A percentile compares a stretch with the other conserved stretches of the same genome.
phyloP scores from a whole-genome alignment of 192 early-diverging fungal species.

The Backusella luteola region DNA sequence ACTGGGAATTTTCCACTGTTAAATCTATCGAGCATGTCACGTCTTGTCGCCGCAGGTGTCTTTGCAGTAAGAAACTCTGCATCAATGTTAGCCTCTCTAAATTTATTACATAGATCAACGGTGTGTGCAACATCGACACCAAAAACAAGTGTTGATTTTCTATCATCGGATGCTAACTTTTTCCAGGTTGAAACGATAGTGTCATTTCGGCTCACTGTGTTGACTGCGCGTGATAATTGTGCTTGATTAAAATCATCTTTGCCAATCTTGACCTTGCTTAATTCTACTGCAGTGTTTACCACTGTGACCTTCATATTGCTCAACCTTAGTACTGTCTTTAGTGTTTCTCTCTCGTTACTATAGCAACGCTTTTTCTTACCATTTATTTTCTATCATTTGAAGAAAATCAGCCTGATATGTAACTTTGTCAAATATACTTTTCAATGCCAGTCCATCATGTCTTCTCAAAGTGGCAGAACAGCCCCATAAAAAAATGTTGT shows the following conservation, averaged over 20 bases:
- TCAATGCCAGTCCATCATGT: conserved; percentile 75
- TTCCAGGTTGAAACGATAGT: conserved; percentile 65
- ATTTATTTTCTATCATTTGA: conserved; percentile 82
- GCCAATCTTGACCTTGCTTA: conserved; percentile 45
- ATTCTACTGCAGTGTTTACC: conserved; percentile 59
- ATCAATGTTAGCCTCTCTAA: conserved; percentile 50
- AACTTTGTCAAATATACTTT: conserved; percentile 72
- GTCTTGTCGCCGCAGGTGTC: conserved; percentile 53
- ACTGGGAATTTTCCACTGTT: conserved; percentile 60
- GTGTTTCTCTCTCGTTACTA: not conserved
- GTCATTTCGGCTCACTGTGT: conserved; percentile 54
- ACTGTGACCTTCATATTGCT: conserved; percentile 62
- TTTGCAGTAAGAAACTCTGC: conserved; percentile 55
- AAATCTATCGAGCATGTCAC: conserved; percentile 62
- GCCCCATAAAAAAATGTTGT: conserved; percentile 78
- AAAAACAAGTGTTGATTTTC: conserved; percentile 82
- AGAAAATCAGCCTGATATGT: conserved; percentile 71
- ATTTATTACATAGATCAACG: conserved; percentile 50
- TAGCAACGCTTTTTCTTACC: conserved; percentile 41
- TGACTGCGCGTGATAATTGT: conserved; percentile 58
- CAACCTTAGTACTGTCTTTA: conserved; percentile 43
- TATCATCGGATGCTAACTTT: conserved; percentile 44
- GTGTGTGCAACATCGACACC: conserved; percentile 84
- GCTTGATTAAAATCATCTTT: conserved; percentile 62
- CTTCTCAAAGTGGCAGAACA: conserved; percentile 90